Conservation (phyloP, 2,329 filamentous ascomycete genomes). For the Neoarthrinium moseri region DNA sequence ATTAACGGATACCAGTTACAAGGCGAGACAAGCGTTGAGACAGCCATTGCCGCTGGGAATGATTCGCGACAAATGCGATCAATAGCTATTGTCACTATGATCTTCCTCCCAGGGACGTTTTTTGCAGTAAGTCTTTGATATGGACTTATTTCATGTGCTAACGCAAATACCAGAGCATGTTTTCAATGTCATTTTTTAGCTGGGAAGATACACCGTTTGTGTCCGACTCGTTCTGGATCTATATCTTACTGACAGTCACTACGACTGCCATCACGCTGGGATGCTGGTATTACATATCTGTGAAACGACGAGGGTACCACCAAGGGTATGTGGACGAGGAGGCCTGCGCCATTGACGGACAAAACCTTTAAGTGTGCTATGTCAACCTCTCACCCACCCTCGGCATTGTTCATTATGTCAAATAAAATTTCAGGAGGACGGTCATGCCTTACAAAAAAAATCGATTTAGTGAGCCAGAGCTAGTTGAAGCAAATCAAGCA, state of each 20-base stretch:
- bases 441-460: no score
- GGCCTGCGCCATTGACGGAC: no score
- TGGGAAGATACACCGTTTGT: constrained; percentile 13
- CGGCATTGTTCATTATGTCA: no score
- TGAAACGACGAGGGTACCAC: no score
- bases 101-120: constrained; percentile 30
- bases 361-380: no score
- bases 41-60: constrained; percentile 22
- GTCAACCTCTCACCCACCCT: no score
- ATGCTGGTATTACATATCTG: not conserved
- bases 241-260: not conserved
- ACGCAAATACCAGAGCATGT: constrained; percentile 13
- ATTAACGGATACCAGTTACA: constrained; percentile 18
- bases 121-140: constrained; percentile 26
- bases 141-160: not conserved
- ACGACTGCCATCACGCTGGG: not conserved
- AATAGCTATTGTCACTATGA: constrained; percentile 28
- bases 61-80: constrained; percentile 28
- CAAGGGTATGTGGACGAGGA: no score
- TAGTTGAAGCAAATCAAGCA: no score
- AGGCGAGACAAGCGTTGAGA: constrained; percentile 27
- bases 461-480: no score
- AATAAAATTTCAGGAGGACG: no score
- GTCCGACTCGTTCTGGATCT: constrained; percentile 13
- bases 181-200: constrained; percentile 25